Evolutionary conservation across 2,329 filamentous ascomycete genomes (phyloP), one percentile per base, ranked within the genome.

Genomic region (Colletotrichum acutatum): DNA sequence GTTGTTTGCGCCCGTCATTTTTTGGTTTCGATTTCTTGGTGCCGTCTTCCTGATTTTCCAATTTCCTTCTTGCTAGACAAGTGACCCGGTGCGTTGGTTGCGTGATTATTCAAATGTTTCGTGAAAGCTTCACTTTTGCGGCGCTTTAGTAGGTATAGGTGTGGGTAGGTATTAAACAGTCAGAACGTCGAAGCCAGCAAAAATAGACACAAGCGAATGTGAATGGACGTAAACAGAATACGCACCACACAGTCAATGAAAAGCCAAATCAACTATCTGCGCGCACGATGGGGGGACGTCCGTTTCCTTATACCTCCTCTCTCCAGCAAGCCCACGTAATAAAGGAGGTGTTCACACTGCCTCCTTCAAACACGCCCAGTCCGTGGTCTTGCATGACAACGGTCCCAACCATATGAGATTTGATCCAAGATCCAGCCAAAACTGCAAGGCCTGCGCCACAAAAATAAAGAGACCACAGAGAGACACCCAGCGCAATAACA

Each of bases 231-330:
- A 46, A 52, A 16, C 28, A 30, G 28, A 30, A 30, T 30, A 30
- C 28, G n/a, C n/a, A 30, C 28, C 28, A 30, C 28, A 30, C 28
- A 30, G 28, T 30, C 28, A 30, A 30, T 30, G 8, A 7, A 14
- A 62, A 9, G 24, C 52, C 22, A 60, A 46, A 22, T 30, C 59
- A n/a, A 5, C 1, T n/a, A 4, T 8, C 26, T 6, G 42, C 59
- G 59, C 37, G 59, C 11, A 34, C 32, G 32, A 34, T 34, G 12
- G 42, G 60, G 61, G 46, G 5, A 63, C 46, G 14, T 63, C 46
- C 4, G 61, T 63, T 63, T 63, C 61, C 61, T 63, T 63, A 54
- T 63, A 63, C 60, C 19, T n/a, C 59, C 46, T n/a, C 19, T 42
- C 16, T 46, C 5, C 37, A 19, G 37, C 37, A 19, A 19, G 42